Conservation (phyloP, 345 rosid species). For the Reutealis trisperma region DNA sequence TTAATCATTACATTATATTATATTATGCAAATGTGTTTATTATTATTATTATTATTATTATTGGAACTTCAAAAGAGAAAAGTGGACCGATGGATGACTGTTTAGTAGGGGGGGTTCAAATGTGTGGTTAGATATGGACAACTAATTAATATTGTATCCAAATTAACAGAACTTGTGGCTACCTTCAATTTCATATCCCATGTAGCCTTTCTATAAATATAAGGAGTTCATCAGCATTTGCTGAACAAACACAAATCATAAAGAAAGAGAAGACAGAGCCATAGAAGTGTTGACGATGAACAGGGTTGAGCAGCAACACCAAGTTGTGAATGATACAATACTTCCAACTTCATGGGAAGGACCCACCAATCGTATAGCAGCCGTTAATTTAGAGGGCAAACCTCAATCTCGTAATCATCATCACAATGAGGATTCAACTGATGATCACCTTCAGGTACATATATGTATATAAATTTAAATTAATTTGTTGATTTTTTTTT, state of each 20-base stretch:
- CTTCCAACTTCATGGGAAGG: slow-evolving; percentile 17
- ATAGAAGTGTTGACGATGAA: background rate
- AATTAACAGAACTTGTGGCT: too few species aligned
- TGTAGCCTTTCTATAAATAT: too few species aligned
- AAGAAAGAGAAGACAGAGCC: background rate
- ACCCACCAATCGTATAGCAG: slow-evolving; percentile 44
- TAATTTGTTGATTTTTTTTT: background rate
- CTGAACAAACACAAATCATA: background rate
- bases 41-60: too few species aligned
- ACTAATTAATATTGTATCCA: too few species aligned
- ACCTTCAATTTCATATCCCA: too few species aligned
- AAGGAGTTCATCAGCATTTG: background rate
- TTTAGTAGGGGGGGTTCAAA: too few species aligned
- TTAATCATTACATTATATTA: too few species aligned
- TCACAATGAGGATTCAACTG: background rate
- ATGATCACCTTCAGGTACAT: slow-evolving; percentile 7
- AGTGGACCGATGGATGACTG: too few species aligned
- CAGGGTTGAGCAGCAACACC: slow-evolving; percentile 13
- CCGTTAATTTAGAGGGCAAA: slow-evolving; percentile 28
- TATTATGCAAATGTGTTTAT: too few species aligned
- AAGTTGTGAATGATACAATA: background rate
- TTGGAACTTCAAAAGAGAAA: too few species aligned
- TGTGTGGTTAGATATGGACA: too few species aligned
- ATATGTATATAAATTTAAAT: background rate
- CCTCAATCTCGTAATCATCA: slow-evolving; percentile 5